Evolutionary conservation across 768 basidiomycete species (phyloP), one percentile per base, ranked within the genome.

Genomic region (Hemileccinum rubropunctum): DNA sequence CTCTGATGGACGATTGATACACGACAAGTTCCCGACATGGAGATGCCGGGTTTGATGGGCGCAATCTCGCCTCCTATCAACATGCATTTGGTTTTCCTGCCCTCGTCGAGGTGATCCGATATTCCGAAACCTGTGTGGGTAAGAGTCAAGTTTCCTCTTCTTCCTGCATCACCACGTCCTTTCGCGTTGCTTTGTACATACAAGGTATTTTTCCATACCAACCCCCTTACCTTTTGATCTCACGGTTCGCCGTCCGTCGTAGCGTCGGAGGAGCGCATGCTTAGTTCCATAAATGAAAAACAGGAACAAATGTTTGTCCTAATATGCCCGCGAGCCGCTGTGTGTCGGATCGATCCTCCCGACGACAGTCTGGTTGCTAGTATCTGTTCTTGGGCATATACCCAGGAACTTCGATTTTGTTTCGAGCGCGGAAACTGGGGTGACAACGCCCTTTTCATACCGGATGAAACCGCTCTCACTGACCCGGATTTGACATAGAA

Each of bases 401-500:
- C 37, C 34, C 20, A 9, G 37, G 17, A 13, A 13, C 35, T 32
- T 53, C 28, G 52, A 67, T 37, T 59, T 65, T 14, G 59, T 58
- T 8, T 42, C 21, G 23, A 61, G 60, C 6, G 60, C 64, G 5
- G 56, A 55, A 15, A 53, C 54, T 10, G 61, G 23, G 56, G 23
- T 34, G 63, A 58, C 28, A 21, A 9, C n/a, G n/a, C n/a, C 13
- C 34, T 66, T 20, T 40, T 65, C 47, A 58, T 53, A 9, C 23
- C 50, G n/a, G 58, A 62, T 34, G 65, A 57, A 58, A 46, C 66
- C 41, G 61, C 56, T 17, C 60, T 72, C 30, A 66, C 58, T 12
- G 58, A 54, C 37, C 59, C 64, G 6, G 71, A 71, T 47, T 67
- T 64, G 26, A 68, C 66, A 30, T 13, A 65, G 71, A 57, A 26